Conservation (phyloP, 805 yeast species). For the Sugiyamaella americana region DNA sequence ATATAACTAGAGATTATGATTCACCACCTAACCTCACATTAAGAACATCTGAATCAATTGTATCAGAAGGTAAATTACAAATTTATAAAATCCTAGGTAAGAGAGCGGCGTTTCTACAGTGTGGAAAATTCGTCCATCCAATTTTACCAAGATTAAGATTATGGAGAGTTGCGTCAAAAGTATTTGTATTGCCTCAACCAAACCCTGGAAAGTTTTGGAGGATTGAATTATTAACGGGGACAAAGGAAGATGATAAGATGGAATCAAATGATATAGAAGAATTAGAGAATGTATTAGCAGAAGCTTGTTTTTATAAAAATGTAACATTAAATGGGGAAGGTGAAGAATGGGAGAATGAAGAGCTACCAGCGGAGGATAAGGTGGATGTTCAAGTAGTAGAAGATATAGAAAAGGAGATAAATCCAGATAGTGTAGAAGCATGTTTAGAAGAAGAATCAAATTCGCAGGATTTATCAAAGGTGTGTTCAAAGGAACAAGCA, state of each 20-base stretch:
- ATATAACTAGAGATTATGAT: slow-evolving; percentile 11
- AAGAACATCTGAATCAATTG: slow-evolving; percentile 24
- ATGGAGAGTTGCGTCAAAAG: slow-evolving; percentile 42
- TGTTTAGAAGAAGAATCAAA: background rate
- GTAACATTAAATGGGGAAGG: background rate
- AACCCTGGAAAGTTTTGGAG: slow-evolving; percentile 78
- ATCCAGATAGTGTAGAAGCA: background rate
- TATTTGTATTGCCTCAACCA: slow-evolving; percentile 57
- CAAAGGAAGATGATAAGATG: background rate
- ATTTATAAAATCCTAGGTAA: slow-evolving; percentile 54
- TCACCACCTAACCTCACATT: slow-evolving; percentile 12
- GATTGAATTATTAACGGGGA: slow-evolving; percentile 25
- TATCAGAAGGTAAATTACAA: slow-evolving; percentile 57
- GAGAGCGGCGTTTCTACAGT: slow-evolving; percentile 53
- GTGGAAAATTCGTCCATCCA: slow-evolving; percentile 70
- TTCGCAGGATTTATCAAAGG: background rate
- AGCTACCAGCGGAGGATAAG: background rate
- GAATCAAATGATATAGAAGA: background rate
- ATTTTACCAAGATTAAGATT: slow-evolving; percentile 59
- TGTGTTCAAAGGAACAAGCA: background rate
- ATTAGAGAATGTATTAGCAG: background rate
- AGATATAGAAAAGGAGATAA: no score
- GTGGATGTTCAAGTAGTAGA: no score
- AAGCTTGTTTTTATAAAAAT: background rate
- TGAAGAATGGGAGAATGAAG: background rate